A percentile compares a stretch with the other conserved stretches of the same genome.
Conservation (phyloP, 495 filamentous ascomycete genomes). For the Cercophora samala region DNA sequence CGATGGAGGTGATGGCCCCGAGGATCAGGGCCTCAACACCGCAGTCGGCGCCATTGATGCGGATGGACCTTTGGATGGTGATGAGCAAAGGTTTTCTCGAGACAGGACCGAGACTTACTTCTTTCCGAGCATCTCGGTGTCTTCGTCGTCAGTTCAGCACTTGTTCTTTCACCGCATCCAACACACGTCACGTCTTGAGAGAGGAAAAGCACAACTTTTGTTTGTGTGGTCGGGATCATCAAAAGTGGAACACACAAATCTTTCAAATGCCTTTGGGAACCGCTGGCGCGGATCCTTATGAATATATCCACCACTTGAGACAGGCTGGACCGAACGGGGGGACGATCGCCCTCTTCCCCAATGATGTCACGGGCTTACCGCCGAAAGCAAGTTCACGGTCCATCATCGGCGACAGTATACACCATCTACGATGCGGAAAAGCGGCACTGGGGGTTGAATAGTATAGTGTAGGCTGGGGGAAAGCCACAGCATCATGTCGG, state of each 20-base stretch:
- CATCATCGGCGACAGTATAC: background rate
- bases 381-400: background rate
- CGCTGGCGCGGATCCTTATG: background rate
- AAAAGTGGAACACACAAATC: background rate
- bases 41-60: constrained; percentile 37
- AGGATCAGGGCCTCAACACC: constrained; percentile 37
- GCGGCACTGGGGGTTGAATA: background rate
- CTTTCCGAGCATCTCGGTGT: constrained; percentile 17
- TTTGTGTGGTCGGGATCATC: background rate
- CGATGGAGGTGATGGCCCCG: constrained; percentile 53
- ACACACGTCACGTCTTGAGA: background rate
- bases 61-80: constrained; percentile 28
- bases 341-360: background rate
- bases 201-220: background rate
- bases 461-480: background rate
- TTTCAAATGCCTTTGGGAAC: background rate
- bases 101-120: constrained; percentile 11
- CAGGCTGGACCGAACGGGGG: background rate
- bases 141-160: background rate
- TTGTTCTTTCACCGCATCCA: background rate
- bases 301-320: background rate
- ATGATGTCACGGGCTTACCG: constrained; percentile 9
- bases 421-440: background rate
- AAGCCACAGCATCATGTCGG: background rate
- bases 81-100: background rate